These are phyloP conservation scores for Nothophoma quercina DNA, from an alignment of 2,329 filamentous ascomycete species.

Conservation along the genomic window DNA sequence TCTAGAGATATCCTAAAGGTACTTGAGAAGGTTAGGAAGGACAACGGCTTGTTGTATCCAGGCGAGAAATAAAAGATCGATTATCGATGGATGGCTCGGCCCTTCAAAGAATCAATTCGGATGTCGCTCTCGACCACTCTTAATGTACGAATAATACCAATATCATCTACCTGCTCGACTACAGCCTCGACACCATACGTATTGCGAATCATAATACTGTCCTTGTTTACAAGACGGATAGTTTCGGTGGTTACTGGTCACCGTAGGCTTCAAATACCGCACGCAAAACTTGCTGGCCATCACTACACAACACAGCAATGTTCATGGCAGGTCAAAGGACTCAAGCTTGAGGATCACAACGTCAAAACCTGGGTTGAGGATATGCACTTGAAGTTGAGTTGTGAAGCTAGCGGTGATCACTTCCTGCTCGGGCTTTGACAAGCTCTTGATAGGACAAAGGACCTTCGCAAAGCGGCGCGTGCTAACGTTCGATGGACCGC, in stretches of 20 bases:
- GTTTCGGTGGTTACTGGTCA: background rate
- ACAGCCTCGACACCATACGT: too few species aligned
- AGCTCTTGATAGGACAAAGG: background rate
- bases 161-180: too few species aligned
- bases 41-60: constrained; percentile 52
- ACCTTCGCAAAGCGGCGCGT: background rate
- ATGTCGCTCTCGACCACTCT: background rate
- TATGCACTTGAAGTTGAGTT: background rate
- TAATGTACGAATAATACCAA: too few species aligned
- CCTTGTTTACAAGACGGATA: background rate
- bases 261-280: background rate
- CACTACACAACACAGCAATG: background rate
- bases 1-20: constrained; percentile 53
- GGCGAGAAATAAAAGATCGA: constrained; percentile 8
- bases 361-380: background rate
- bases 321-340: background rate
- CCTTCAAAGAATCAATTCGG: background rate
- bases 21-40: constrained; percentile 53
- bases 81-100: background rate
- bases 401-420: background rate
- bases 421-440: background rate
- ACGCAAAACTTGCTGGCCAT: too few species aligned
- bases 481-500: background rate
- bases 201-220: too few species aligned
- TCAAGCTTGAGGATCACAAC: background rate